phyloP scores from a whole-genome alignment of 73 alveolate species.

The Breviolum minutum region DNA sequence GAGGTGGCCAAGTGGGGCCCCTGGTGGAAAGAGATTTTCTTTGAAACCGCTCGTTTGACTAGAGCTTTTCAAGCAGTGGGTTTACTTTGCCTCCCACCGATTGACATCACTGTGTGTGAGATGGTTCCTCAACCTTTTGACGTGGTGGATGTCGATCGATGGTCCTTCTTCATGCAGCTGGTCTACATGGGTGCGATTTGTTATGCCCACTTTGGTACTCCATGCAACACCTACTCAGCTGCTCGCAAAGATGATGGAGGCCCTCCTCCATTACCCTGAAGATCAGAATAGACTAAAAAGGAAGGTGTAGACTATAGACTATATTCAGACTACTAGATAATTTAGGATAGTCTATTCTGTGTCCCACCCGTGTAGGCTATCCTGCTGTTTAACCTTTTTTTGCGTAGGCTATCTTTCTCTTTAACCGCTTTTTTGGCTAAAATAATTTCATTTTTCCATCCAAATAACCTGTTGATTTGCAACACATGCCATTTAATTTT shows the following conservation, averaged over 20 bases:
- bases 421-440: no score
- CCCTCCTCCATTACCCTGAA: background rate
- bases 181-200: background rate
- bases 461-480: no score
- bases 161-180: background rate
- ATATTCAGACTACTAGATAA: no score
- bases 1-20: background rate
- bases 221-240: background rate
- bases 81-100: background rate
- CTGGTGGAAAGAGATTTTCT: background rate
- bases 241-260: conserved; percentile 42
- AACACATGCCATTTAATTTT: no score
- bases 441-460: no score
- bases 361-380: no score
- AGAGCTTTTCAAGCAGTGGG: background rate
- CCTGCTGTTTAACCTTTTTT: no score
- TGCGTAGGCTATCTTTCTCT: no score
- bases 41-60: background rate
- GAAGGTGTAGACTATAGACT: no score
- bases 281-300: no score
- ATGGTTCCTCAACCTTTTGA: background rate
- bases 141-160: no score
- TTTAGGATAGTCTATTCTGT: no score
- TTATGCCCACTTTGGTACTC: conserved; percentile 7
- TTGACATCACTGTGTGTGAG: background rate